A percentile compares a stretch with the other conserved stretches of the same genome.
Evolutionary conservation across 2,329 filamentous ascomycete species (phyloP).

Genomic region (Neocucurbitaria cava): DNA sequence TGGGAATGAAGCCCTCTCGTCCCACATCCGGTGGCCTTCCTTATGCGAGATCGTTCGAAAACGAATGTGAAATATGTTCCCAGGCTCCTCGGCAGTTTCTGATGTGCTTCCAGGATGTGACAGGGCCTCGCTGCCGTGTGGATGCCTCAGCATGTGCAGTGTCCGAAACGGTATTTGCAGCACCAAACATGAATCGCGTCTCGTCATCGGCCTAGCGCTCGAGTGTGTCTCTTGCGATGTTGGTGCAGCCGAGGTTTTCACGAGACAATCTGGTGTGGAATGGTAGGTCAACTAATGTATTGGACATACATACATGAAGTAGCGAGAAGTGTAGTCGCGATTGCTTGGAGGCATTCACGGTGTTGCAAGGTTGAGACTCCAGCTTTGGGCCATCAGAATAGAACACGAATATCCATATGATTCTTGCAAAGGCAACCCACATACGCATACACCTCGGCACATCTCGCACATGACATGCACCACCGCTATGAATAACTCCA

Average conservation of each 20-base stretch:
- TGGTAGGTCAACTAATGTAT: too few species aligned
- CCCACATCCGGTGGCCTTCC: slow-evolving; percentile 13
- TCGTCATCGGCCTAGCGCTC: slow-evolving; percentile 14
- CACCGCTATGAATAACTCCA: not conserved
- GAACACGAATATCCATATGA: too few species aligned
- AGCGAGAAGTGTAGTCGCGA: too few species aligned
- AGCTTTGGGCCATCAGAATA: too few species aligned
- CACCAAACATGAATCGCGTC: slow-evolving; percentile 25
- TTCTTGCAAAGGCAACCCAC: too few species aligned
- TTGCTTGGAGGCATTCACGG: too few species aligned
- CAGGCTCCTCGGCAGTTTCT: slow-evolving; percentile 1
- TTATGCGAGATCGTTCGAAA: slow-evolving; percentile 19
- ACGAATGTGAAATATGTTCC: slow-evolving; percentile 11
- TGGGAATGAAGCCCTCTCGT: slow-evolving; percentile 30
- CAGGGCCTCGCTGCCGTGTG: slow-evolving; percentile 8
- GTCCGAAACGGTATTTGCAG: slow-evolving; percentile 36
- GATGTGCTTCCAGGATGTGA: slow-evolving; percentile 19
- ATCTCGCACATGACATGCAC: too few species aligned
- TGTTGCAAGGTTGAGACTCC: too few species aligned
- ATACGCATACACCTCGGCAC: too few species aligned
- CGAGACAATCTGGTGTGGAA: not conserved
- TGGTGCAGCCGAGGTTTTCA: not conserved
- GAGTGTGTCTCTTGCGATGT: not conserved
- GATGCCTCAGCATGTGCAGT: slow-evolving; percentile 18
- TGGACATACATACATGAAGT: too few species aligned